phyloP scores from a whole-genome alignment of 805 yeast species.

The Kregervanrija pseudodelftensis region DNA sequence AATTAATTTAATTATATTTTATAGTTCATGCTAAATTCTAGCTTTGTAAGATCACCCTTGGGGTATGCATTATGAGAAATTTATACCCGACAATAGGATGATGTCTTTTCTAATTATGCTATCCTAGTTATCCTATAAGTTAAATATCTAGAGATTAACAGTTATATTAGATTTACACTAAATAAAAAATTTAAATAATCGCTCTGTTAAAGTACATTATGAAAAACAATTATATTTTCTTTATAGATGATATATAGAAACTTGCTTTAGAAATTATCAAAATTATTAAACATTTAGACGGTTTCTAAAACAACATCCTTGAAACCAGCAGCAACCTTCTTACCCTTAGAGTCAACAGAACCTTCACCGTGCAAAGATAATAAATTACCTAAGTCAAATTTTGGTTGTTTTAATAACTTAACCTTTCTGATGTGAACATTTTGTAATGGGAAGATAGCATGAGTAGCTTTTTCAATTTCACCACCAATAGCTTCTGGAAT shows the following conservation, averaged over 20 bases:
- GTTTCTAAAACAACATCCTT: slow-evolving; percentile 98
- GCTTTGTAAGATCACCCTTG: not conserved
- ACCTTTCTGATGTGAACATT: slow-evolving; percentile 99
- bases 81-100: no score
- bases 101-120: no score
- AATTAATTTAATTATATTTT: no score
- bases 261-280: slow-evolving; percentile 4
- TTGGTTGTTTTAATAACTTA: slow-evolving; percentile 97
- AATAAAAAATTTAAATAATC: not conserved
- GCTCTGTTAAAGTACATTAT: not conserved
- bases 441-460: slow-evolving; percentile 93
- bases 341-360: slow-evolving; percentile 92
- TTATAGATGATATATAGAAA: slow-evolving; percentile 5
- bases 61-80: not conserved
- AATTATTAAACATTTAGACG: slow-evolving; percentile 49
- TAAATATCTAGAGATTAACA: no score
- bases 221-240: not conserved
- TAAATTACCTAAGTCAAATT: slow-evolving; percentile 95
- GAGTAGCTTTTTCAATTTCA: slow-evolving; percentile 95
- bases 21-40: not conserved
- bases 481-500: slow-evolving; percentile 98
- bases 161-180: not conserved
- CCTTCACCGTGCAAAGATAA: slow-evolving; percentile 97
- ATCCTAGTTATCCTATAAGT: not conserved
- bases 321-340: slow-evolving; percentile 92